Percentiles rank a stretch among this genome's conserved stretches.
phyloP scores from a whole-genome alignment of 2,329 filamentous ascomycete species.

The Orbilia blumenaviensis region DNA sequence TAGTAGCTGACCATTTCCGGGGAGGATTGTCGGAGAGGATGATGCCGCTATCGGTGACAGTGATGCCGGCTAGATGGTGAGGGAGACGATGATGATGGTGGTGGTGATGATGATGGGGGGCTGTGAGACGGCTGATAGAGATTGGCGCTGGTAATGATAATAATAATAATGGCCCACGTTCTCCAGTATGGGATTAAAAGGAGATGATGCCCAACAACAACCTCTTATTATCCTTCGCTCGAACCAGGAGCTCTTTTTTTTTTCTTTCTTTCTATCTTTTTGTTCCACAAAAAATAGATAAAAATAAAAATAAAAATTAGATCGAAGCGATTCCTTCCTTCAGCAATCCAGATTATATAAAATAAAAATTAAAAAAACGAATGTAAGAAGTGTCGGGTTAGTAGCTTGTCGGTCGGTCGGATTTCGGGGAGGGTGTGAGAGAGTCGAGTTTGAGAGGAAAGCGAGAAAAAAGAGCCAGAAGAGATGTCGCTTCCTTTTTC shows the following conservation, averaged over 20 bases:
- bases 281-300: not conserved
- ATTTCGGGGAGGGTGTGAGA: not conserved
- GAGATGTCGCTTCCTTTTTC: too few relatives aligned
- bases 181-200: constrained; percentile 16
- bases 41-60: not conserved
- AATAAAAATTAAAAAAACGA: constrained; percentile 30
- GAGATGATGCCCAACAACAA: not conserved
- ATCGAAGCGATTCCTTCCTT: not conserved
- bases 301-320: not conserved
- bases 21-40: not conserved
- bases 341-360: not conserved
- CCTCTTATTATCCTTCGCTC: not conserved
- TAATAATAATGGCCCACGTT: constrained; percentile 28
- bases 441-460: too few relatives aligned
- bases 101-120: not conserved
- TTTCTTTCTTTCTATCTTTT: not conserved
- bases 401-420: constrained; percentile 21
- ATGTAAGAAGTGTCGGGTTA: constrained; percentile 18
- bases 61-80: not conserved
- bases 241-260: constrained; percentile 5
- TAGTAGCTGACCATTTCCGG: constrained; percentile 51
- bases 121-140: constrained; percentile 11
- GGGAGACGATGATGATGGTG: not conserved
- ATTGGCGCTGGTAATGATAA: constrained; percentile 30
- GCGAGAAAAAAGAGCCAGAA: too few relatives aligned